Evolutionary conservation across 2,329 filamentous ascomycete genomes (phyloP).

Genomic region (Aureobasidium pullulans): DNA sequence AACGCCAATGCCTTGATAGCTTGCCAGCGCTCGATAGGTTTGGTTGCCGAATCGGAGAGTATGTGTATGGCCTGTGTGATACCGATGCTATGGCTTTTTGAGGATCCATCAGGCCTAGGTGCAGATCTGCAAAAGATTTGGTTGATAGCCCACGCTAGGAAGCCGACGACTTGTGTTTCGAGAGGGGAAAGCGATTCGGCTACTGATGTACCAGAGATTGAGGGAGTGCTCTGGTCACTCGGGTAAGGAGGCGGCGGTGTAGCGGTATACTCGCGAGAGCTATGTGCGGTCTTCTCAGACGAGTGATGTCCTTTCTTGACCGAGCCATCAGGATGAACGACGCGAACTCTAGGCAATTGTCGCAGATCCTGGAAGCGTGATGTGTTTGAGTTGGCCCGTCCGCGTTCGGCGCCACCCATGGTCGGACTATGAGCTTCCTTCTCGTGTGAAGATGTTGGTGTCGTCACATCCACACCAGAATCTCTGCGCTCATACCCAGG

Average conservation of each 20-base stretch:
- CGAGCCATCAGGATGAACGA: constrained; percentile 21
- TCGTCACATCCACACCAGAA: not conserved
- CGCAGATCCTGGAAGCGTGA: constrained; percentile 16
- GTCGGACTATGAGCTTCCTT: not conserved
- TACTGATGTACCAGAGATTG: not conserved
- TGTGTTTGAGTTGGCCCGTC: not conserved
- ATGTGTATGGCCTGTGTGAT: constrained; percentile 15
- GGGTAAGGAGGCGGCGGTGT: constrained; percentile 15
- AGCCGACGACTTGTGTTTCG: not conserved
- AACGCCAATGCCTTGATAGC: constrained; percentile 21
- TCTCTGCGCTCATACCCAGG: not conserved
- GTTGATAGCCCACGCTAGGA: not conserved
- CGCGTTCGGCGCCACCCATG: not conserved
- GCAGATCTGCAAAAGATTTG: not conserved
- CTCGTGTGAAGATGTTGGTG: not conserved
- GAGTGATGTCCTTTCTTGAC: not conserved
- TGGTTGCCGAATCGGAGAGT: constrained; percentile 17
- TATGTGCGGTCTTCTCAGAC: constrained; percentile 16
- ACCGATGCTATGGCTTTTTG: constrained; percentile 8
- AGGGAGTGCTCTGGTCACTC: not conserved
- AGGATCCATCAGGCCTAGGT: constrained; percentile 8
- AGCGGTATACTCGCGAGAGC: constrained; percentile 17
- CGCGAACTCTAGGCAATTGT: constrained; percentile 21
- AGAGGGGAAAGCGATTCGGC: not conserved
- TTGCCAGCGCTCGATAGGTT: constrained; percentile 20